Evolutionary conservation across 495 filamentous ascomycete genomes (phyloP).

Genomic region (Talaromyces nanjingensis): DNA sequence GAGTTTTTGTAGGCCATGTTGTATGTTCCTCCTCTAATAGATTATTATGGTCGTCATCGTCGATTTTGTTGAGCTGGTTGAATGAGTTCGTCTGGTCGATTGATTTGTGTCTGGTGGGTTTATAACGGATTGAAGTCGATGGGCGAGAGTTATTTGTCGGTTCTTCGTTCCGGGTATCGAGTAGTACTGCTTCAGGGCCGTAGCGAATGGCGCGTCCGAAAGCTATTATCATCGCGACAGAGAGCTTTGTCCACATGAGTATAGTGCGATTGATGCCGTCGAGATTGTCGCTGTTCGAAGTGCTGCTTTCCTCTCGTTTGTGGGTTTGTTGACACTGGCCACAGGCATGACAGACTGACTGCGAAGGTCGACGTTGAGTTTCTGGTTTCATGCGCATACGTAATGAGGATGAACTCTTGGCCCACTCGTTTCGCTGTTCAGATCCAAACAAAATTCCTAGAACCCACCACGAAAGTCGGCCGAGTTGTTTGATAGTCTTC

Average conservation of each 20-base stretch:
- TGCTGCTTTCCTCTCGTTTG: not conserved
- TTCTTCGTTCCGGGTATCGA: not conserved
- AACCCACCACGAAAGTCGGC: conserved; percentile 14
- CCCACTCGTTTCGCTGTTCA: not conserved
- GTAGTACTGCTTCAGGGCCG: conserved; percentile 15
- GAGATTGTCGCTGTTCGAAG: not conserved
- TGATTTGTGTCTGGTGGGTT: not conserved
- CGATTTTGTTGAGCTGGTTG: not conserved
- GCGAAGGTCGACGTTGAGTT: not conserved
- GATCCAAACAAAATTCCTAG: conserved; percentile 10
- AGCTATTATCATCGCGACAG: conserved; percentile 24
- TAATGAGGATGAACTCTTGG: not conserved
- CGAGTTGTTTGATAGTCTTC: not conserved
- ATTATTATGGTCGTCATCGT: not conserved
- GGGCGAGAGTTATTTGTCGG: not conserved
- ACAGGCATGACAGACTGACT: not conserved
- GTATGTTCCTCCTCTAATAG: not conserved
- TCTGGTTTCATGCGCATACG: not conserved
- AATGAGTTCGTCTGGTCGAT: not conserved
- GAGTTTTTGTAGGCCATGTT: not conserved
- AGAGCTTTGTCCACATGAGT: conserved; percentile 25
- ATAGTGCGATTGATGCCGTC: not conserved
- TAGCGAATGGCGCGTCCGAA: conserved; percentile 25
- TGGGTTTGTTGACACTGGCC: not conserved
- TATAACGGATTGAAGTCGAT: not conserved